Evolutionary conservation across 2,329 filamentous ascomycete genomes (phyloP).

Genomic region (Penicillium sp.): DNA sequence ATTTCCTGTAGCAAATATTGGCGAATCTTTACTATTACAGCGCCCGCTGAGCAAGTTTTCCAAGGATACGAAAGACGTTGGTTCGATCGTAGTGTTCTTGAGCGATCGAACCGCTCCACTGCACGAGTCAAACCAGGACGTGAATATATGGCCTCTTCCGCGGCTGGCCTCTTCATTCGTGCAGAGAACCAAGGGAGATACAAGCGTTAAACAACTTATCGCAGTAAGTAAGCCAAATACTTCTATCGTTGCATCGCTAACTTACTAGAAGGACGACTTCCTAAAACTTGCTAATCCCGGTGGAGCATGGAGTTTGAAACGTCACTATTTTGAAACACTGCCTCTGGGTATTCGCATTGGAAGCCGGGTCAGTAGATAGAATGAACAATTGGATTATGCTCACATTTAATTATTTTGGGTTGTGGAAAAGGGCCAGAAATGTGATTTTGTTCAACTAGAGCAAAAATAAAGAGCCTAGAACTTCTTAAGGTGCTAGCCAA

Average conservation of each 20-base stretch:
- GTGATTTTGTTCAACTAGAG: too few species aligned
- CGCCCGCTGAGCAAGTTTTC: background rate
- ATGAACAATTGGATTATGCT: too few species aligned
- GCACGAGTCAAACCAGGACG: background rate
- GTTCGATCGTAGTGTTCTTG: background rate
- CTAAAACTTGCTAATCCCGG: constrained; percentile 5
- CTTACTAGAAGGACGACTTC: constrained; percentile 4
- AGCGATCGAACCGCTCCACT: background rate
- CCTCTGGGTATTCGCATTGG: constrained; percentile 6
- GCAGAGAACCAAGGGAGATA: background rate
- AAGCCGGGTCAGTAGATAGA: too few species aligned
- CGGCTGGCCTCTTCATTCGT: background rate
- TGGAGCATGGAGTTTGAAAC: constrained; percentile 7
- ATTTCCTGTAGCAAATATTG: background rate
- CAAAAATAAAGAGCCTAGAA: too few species aligned
- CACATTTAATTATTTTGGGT: too few species aligned
- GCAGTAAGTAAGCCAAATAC: background rate
- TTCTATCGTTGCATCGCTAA: background rate
- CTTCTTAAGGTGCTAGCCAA: too few species aligned
- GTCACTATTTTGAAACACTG: constrained; percentile 7
- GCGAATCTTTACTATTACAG: background rate
- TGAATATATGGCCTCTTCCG: background rate
- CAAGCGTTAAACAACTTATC: background rate
- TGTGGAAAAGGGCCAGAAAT: too few species aligned
- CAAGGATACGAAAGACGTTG: background rate